Conservation (phyloP, 2,329 filamentous ascomycete species). For the Nigrospora osmanthi region DNA sequence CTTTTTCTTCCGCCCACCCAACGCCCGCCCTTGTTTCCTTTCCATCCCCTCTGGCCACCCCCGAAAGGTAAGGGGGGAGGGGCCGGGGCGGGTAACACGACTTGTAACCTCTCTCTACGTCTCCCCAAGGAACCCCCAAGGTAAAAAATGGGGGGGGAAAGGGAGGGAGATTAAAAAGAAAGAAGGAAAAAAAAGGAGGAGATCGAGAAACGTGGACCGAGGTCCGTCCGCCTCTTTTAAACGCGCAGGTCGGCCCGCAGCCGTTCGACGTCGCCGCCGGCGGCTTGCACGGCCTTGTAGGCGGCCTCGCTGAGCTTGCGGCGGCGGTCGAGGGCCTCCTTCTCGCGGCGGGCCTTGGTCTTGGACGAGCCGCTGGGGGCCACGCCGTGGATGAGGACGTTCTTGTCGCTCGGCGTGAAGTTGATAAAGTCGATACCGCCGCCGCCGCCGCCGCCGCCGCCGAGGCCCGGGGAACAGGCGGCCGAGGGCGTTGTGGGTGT, state of each 20-base stretch:
- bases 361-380: conserved; percentile 87
- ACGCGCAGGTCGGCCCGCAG: conserved; percentile 32
- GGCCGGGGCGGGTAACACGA: too few species aligned
- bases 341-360: conserved; percentile 87
- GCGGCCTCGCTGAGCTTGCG: conserved; percentile 61
- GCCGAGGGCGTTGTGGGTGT: conserved; percentile 2
- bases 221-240: too few species aligned
- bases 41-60: too few species aligned
- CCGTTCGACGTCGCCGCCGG: conserved; percentile 58
- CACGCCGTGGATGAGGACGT: conserved; percentile 77
- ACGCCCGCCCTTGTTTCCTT: too few species aligned
- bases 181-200: too few species aligned
- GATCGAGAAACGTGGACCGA: too few species aligned
- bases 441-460: conserved; percentile 17
- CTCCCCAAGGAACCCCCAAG: too few species aligned
- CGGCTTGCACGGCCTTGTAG: conserved; percentile 59
- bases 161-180: too few species aligned
- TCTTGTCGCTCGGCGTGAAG: conserved; percentile 74
- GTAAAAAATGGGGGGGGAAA: too few species aligned
- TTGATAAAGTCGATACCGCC: conserved; percentile 67
- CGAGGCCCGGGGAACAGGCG: conserved; percentile 3
- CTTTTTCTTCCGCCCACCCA: too few species aligned
- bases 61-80: too few species aligned
- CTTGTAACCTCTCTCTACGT: too few species aligned
- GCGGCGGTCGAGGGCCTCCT: conserved; percentile 74